Percentiles rank a stretch among this genome's conserved stretches.
Conservation (phyloP, 345 rosid genomes). For the Gossypium mustelinum region DNA sequence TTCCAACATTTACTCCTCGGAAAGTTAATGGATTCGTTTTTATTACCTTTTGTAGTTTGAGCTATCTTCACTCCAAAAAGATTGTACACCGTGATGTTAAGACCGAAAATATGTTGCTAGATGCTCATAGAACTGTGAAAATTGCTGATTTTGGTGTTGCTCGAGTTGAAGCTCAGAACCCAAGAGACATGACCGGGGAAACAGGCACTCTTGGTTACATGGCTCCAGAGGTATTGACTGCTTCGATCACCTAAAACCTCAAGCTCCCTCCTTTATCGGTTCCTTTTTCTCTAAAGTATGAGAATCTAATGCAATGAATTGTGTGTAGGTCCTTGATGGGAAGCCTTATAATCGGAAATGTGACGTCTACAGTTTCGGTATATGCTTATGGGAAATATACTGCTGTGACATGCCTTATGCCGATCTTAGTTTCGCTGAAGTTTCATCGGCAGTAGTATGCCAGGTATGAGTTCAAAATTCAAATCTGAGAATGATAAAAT, state of each 20-base stretch:
- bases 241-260: neutral
- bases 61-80: constrained; percentile 74
- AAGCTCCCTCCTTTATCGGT: neutral
- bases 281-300: neutral
- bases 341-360: constrained; percentile 79
- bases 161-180: constrained; percentile 85
- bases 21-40: neutral
- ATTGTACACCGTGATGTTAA: constrained; percentile 82
- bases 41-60: constrained; percentile 39
- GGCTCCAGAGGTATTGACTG: constrained; percentile 71
- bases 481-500: neutral
- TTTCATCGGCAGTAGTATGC: constrained; percentile 68
- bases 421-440: constrained; percentile 66
- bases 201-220: constrained; percentile 86
- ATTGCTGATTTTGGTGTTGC: constrained; percentile 89
- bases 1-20: neutral
- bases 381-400: constrained; percentile 84
- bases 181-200: constrained; percentile 87
- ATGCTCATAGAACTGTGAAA: constrained; percentile 54
- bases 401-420: constrained; percentile 87
- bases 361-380: constrained; percentile 82
- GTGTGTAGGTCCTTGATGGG: constrained; percentile 69
- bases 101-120: constrained; percentile 75
- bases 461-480: constrained; percentile 34
- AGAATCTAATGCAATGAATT: constrained; percentile 15